A percentile compares a stretch with the other conserved stretches of the same genome.
These are phyloP conservation scores for Cucumis cinereus DNA, from an alignment of 306 rosid genomes.

Conservation along the genomic window DNA sequence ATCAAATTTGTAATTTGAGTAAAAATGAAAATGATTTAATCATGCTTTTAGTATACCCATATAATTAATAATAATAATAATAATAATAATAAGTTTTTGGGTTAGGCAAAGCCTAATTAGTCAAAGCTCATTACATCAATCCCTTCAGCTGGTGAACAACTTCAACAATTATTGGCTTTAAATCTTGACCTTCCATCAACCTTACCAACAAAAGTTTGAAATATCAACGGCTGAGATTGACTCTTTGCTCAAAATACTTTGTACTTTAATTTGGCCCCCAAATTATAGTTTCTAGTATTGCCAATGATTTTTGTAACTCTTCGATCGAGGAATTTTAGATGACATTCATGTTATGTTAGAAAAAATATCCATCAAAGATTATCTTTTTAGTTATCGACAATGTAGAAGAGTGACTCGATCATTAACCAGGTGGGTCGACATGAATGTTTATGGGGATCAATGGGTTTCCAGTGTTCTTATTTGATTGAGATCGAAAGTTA, in stretches of 20 bases:
- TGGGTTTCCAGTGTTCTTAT: no score
- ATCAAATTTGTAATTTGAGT: neutral
- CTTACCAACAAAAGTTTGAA: neutral
- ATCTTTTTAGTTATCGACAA: no score
- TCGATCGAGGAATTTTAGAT: no score
- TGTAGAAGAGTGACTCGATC: no score
- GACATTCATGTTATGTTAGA: no score
- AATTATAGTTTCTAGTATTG: no score
- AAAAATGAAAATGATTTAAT: neutral
- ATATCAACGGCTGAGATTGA: constrained; percentile 3
- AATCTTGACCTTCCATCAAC: constrained; percentile 3
- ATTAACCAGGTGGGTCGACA: no score
- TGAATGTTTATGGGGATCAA: no score
- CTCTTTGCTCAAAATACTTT: neutral
- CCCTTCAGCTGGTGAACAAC: constrained; percentile 8
- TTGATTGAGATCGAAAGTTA: no score
- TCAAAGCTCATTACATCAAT: neutral
- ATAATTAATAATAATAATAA: neutral
- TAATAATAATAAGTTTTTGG: neutral
- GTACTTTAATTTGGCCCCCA: neutral
- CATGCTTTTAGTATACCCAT: neutral
- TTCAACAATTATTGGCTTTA: constrained; percentile 1
- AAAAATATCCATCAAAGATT: no score
- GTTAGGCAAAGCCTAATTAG: neutral
- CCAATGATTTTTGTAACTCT: no score